A percentile compares a stretch with the other conserved stretches of the same genome.
Conservation (phyloP, 139 green algal genomes). For the Picochlorum sp. region DNA sequence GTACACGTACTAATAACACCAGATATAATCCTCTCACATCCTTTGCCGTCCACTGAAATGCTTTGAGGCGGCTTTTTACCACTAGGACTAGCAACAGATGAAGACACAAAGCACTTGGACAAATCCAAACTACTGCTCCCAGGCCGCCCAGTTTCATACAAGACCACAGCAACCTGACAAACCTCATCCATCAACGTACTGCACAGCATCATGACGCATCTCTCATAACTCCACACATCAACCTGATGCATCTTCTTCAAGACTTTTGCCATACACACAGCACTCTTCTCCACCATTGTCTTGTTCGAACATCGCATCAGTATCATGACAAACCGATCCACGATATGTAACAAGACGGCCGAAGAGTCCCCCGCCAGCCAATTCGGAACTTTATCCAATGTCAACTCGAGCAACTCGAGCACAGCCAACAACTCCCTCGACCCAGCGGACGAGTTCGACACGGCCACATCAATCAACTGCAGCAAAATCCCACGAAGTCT, state of each 20-base stretch:
- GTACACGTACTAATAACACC: too few species aligned
- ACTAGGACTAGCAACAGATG: too few species aligned
- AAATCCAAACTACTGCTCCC: too few species aligned
- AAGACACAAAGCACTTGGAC: too few species aligned
- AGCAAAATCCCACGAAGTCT: not conserved
- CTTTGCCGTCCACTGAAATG: too few species aligned
- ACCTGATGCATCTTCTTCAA: not conserved
- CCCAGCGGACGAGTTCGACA: not conserved
- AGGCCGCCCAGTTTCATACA: too few species aligned
- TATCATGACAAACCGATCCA: not conserved
- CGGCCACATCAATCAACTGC: constrained; percentile 1
- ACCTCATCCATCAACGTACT: too few species aligned
- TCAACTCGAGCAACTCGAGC: not conserved
- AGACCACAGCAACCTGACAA: too few species aligned
- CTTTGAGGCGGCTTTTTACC: too few species aligned
- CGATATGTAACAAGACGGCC: not conserved
- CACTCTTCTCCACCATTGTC: too few species aligned
- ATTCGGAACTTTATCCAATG: not conserved
- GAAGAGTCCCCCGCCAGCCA: not conserved
- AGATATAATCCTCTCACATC: too few species aligned
- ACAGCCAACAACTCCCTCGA: constrained; percentile 1
- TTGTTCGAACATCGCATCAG: not conserved
- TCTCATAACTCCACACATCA: not conserved
- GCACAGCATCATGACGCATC: not conserved
- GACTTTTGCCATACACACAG: not conserved